Evolutionary conservation across 2,329 filamentous ascomycete species (phyloP).

Genomic region (Aspergillus ochraceoroseus): DNA sequence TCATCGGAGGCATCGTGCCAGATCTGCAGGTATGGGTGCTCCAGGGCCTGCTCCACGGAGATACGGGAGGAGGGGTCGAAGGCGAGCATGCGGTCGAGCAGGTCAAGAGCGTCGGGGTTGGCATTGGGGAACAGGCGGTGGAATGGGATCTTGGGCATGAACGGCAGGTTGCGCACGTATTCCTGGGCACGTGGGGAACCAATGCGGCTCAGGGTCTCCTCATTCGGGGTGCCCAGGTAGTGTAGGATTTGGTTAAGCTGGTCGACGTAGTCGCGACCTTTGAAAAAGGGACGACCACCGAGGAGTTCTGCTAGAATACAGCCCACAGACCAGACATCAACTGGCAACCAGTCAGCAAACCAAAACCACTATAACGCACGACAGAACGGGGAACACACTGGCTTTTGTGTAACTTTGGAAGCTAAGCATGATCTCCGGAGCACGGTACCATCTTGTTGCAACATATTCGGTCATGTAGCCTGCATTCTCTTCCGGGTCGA

Average conservation of each 20-base stretch:
- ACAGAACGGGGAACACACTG: conserved; percentile 61
- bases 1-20: conserved; percentile 98
- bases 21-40: conserved; percentile 94
- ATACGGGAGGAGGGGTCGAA: conserved; percentile 94
- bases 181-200: conserved; percentile 94
- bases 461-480: conserved; percentile 99
- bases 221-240: conserved; percentile 93
- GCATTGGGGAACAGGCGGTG: conserved; percentile 83
- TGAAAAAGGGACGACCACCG: conserved; percentile 96
- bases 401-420: conserved; percentile 99
- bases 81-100: conserved; percentile 93
- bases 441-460: conserved; percentile 96
- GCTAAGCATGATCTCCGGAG: conserved; percentile 98
- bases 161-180: conserved; percentile 93
- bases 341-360: conserved; percentile 46
- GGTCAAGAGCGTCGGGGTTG: conserved; percentile 90
- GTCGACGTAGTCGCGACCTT: conserved; percentile 97
- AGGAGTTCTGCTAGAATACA: conserved; percentile 96
- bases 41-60: conserved; percentile 87
- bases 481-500: conserved; percentile 95
- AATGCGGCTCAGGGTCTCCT: conserved; percentile 88
- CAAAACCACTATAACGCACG: conserved; percentile 1
- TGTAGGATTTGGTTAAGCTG: conserved; percentile 99
- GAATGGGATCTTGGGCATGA: conserved; percentile 92
- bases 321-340: conserved; percentile 98